A percentile compares a stretch with the other conserved stretches of the same genome.
These are phyloP conservation scores for Gentiana macrophylla DNA, from an alignment of 257 asterid genomes.

Conservation along the genomic window DNA sequence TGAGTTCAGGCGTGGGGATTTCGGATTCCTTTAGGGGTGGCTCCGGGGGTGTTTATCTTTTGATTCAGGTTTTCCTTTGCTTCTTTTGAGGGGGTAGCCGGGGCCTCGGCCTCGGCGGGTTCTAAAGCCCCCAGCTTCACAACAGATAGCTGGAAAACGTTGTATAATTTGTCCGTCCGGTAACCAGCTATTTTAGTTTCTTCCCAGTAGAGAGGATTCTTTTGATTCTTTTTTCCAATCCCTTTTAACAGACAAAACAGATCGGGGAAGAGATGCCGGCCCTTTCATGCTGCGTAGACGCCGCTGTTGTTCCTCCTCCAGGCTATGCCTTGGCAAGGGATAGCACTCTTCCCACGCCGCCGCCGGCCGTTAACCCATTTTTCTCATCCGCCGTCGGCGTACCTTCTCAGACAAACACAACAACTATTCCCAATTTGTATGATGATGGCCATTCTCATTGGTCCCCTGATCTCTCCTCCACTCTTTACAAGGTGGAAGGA, in stretches of 20 bases:
- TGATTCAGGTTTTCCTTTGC: slow-evolving; percentile 56
- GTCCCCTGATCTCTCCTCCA: slow-evolving; percentile 61
- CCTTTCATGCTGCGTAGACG: slow-evolving; percentile 66
- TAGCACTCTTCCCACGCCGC: slow-evolving; percentile 49
- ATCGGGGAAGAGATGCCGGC: slow-evolving; percentile 80
- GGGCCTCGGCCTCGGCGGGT: slow-evolving; percentile 99
- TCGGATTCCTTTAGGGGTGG: slow-evolving; percentile 31
- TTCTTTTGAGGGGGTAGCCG: slow-evolving; percentile 99
- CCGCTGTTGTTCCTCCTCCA: slow-evolving; percentile 46
- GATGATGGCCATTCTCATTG: slow-evolving; percentile 27
- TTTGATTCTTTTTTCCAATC: slow-evolving; percentile 32
- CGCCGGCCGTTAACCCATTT: slow-evolving; percentile 15
- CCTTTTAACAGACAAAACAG: slow-evolving; percentile 13
- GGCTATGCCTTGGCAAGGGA: slow-evolving; percentile 50
- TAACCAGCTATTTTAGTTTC: background rate
- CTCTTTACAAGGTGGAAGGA: slow-evolving; percentile 61
- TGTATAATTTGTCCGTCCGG: background rate
- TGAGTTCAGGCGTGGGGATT: slow-evolving; percentile 94
- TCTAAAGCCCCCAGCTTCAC: slow-evolving; percentile 90
- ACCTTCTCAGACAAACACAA: slow-evolving; percentile 23
- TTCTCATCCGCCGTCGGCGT: slow-evolving; percentile 16
- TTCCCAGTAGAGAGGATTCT: slow-evolving; percentile 14
- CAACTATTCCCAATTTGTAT: slow-evolving; percentile 9
- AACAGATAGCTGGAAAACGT: slow-evolving; percentile 15
- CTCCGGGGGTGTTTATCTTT: slow-evolving; percentile 45